Conservation (phyloP, 2,329 filamentous ascomycete species). For the Calonectria hongkongensis region DNA sequence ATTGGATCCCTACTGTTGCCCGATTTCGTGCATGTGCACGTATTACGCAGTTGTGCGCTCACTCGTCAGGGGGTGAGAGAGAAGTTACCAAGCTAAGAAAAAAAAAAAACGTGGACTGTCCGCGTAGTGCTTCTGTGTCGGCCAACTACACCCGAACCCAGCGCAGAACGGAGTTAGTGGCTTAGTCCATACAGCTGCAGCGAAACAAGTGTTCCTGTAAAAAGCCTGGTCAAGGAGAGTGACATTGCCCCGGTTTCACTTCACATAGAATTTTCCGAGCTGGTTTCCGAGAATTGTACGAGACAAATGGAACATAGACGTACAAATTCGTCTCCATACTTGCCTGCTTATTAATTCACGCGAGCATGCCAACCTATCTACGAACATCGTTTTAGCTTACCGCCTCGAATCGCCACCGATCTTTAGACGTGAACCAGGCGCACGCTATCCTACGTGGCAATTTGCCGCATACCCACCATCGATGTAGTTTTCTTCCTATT, state of each 20-base stretch:
- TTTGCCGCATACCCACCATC: not conserved
- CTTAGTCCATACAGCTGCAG: not conserved
- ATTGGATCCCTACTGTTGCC: slow-evolving; percentile 32
- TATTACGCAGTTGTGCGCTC: not conserved
- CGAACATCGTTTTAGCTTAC: not conserved
- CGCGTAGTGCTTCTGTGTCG: not conserved
- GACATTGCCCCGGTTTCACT: slow-evolving; percentile 4
- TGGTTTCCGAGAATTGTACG: not conserved
- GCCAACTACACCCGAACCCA: not conserved
- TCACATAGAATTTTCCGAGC: not conserved
- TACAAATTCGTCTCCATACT: not conserved
- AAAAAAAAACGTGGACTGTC: not conserved
- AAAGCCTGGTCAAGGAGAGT: not conserved
- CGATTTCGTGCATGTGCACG: slow-evolving; percentile 23
- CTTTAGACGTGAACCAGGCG: not conserved
- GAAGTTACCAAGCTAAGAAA: not conserved
- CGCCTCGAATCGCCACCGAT: not conserved
- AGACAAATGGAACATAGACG: not conserved
- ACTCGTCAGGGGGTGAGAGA: not conserved
- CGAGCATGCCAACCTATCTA: not conserved
- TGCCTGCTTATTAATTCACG: not conserved
- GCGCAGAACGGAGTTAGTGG: not conserved
- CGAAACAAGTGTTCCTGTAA: not conserved
- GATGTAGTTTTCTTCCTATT: slow-evolving; percentile 1
- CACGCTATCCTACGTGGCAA: not conserved